phyloP scores from a whole-genome alignment of 139 green algal genomes.

The Chlorella sp. region DNA sequence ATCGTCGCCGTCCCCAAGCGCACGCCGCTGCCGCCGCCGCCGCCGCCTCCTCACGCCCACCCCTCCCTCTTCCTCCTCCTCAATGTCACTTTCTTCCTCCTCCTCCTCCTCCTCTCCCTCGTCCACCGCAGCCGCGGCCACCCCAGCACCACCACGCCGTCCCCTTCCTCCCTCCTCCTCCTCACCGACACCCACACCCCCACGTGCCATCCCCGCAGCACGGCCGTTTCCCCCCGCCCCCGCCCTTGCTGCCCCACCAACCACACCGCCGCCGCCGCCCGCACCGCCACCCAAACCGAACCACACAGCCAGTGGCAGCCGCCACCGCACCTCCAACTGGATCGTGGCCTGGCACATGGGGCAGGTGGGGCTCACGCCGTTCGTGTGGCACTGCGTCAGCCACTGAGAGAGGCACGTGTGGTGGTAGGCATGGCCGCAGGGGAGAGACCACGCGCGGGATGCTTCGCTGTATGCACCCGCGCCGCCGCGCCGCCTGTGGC shows the following conservation, averaged over 20 bases:
- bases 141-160: not conserved
- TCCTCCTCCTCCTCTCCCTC: not conserved
- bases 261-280: too few species aligned
- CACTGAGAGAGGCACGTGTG: slow-evolving; percentile 65
- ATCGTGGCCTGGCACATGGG: slow-evolving; percentile 74
- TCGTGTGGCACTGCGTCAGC: slow-evolving; percentile 62
- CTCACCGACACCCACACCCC: not conserved
- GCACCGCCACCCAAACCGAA: not conserved
- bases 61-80: not conserved
- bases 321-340: slow-evolving; percentile 43
- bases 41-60: not conserved
- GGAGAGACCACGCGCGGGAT: slow-evolving; percentile 35
- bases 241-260: too few species aligned
- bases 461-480: not conserved
- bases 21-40: not conserved
- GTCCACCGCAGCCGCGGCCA: not conserved
- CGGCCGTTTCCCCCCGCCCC: too few species aligned
- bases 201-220: too few species aligned
- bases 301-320: slow-evolving; percentile 4
- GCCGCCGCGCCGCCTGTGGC: too few species aligned
- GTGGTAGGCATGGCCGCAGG: slow-evolving; percentile 75
- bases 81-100: too few species aligned
- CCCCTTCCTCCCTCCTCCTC: not conserved
- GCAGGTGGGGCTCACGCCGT: slow-evolving; percentile 50
- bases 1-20: too few species aligned